Conservation (phyloP, 2,329 filamentous ascomycete species). For the Colletotrichum tropicale region DNA sequence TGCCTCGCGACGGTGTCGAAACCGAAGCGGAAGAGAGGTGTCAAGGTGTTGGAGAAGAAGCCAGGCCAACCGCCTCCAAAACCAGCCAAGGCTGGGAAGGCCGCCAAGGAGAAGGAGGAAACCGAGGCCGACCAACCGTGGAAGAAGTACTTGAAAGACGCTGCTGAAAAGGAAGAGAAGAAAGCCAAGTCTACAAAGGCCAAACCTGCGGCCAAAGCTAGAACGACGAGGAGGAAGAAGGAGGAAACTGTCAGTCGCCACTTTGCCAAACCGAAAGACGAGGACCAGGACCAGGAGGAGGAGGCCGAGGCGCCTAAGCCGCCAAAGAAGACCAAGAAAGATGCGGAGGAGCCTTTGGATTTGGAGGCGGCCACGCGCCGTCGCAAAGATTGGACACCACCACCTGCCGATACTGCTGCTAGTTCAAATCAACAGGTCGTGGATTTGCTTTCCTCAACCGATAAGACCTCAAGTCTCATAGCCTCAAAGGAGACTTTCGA, state of each 20-base stretch:
- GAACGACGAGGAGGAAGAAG: conserved; percentile 23
- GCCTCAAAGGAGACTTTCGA: conserved; percentile 41
- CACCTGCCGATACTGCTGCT: conserved; percentile 43
- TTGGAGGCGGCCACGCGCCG: conserved; percentile 58
- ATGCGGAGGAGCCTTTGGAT: conserved; percentile 34
- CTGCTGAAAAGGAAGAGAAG: neutral
- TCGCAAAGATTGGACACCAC: conserved; percentile 72
- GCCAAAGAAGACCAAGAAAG: neutral
- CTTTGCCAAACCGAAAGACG: conserved; percentile 26
- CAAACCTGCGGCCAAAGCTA: conserved; percentile 24
- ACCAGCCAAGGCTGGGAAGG: neutral
- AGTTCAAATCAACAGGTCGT: conserved; percentile 32
- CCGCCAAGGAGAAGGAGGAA: neutral
- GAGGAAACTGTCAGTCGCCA: conserved; percentile 38
- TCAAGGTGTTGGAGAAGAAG: conserved; percentile 16
- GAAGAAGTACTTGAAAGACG: conserved; percentile 35
- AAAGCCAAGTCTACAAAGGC: conserved; percentile 22
- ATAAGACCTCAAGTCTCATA: conserved; percentile 11
- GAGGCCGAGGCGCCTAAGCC: neutral
- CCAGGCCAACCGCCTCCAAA: neutral
- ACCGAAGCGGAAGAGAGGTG: conserved; percentile 13
- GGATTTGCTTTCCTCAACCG: conserved; percentile 33
- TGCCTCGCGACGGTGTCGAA: conserved; percentile 5
- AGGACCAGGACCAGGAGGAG: conserved; percentile 28
- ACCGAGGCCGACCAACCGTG: conserved; percentile 28